Percentiles rank a stretch among this genome's conserved stretches.
These are phyloP conservation scores for Sclerospora graminicola DNA, from an alignment of 352 stramenopile genomes.

Conservation along the genomic window DNA sequence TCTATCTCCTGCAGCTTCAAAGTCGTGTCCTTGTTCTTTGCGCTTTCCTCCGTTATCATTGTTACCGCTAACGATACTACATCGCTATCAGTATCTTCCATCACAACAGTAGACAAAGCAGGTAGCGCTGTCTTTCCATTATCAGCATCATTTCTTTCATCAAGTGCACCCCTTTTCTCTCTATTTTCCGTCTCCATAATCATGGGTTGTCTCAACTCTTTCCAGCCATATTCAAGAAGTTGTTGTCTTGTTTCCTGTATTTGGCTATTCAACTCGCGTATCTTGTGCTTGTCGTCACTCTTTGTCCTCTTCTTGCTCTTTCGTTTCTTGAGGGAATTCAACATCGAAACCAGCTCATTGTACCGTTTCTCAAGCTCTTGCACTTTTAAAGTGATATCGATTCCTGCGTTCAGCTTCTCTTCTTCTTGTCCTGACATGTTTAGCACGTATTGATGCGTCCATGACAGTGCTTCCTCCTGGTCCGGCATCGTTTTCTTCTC, in stretches of 20 bases:
- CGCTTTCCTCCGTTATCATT: too few species aligned
- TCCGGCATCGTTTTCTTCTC: slow-evolving; percentile 14
- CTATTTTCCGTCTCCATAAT: slow-evolving; percentile 28
- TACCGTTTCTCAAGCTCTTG: slow-evolving; percentile 43
- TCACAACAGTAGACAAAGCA: neutral
- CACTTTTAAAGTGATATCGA: slow-evolving; percentile 26
- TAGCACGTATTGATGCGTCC: slow-evolving; percentile 68
- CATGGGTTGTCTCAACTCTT: slow-evolving; percentile 30
- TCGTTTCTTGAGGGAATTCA: slow-evolving; percentile 32
- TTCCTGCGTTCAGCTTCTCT: slow-evolving; percentile 29
- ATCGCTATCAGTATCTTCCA: slow-evolving; percentile 18
- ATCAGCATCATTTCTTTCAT: too few species aligned
- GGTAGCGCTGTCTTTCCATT: too few species aligned
- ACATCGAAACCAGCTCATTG: slow-evolving; percentile 19
- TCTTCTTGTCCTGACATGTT: slow-evolving; percentile 39
- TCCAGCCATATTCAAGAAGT: slow-evolving; percentile 33
- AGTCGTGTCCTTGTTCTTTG: too few species aligned
- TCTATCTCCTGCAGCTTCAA: too few species aligned
- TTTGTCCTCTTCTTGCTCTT: slow-evolving; percentile 58
- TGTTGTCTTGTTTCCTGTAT: slow-evolving; percentile 31
- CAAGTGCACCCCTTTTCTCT: slow-evolving; percentile 35
- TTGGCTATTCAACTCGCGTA: slow-evolving; percentile 27
- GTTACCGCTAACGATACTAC: too few species aligned
- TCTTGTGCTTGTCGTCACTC: slow-evolving; percentile 27
- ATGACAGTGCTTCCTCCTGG: slow-evolving; percentile 34